Evolutionary conservation across 1,284 basidiomycete species (phyloP), one percentile per base, ranked within the genome.

Genomic region (Cutaneotrichosporon mucoides): DNA sequence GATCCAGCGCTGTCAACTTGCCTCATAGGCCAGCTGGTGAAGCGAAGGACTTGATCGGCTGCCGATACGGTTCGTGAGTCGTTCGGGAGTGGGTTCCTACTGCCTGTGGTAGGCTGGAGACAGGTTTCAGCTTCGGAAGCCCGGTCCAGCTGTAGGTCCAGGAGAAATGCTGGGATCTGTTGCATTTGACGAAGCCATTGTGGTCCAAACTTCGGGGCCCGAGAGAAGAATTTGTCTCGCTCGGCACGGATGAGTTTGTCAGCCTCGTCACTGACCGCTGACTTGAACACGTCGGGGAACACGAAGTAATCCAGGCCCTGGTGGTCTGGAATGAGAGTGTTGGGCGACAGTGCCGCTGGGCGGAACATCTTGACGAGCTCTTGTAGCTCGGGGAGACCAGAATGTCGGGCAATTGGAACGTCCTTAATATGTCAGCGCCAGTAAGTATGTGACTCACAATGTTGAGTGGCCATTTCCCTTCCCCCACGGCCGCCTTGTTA

Each of bases 351-450:
- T 2, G 83, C 80, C 16, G 78, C 81, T 0, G 92, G 92, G 24
- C 82, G 83, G 76, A 97, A 95, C 9, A 92, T 79, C 0, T 82
- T 78, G 11, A 94, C 89, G 53, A 96, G 88, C 3, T 80, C 77
- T 62, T 86, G 85, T 1, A 97, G 82, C 71, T 97, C 93, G 0
- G 89, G 88, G 1, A 94, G 82, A 0, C 88, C 82, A 0, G 91
- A 93, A 69, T 96, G 93, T 0, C 93, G 84, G 4, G 86, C 85
- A 1, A 95, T 80, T 0, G 92, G 90, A 0, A 90, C 86, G 4
- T 90, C 82, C 91, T 93, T 33, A 42, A 24, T 35, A 3, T 42
- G 53, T 50, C 42, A 49, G 56, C 9, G 13, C 2, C 5, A 10
- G 2, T 6, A 4, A n/a, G 35, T 10, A 13, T 33, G 12, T 12